Conservation (phyloP, 495 filamentous ascomycete genomes). For the Aspergillus hancockii region DNA sequence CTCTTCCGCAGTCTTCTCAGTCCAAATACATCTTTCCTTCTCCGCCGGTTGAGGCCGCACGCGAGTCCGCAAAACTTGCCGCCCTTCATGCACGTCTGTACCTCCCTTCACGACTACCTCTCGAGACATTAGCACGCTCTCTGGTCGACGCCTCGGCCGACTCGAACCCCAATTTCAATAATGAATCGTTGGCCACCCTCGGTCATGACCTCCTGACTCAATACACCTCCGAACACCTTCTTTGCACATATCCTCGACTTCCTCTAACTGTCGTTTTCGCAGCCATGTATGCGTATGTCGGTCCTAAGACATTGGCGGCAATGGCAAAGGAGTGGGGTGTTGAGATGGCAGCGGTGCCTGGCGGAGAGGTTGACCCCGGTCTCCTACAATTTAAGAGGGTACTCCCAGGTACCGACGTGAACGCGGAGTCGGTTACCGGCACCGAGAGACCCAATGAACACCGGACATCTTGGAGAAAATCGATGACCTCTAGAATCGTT, state of each 20-base stretch:
- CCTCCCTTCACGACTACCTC: constrained; percentile 76
- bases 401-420: constrained; percentile 55
- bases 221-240: constrained; percentile 82
- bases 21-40: constrained; percentile 55
- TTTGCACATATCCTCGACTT: constrained; percentile 85
- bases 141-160: constrained; percentile 86
- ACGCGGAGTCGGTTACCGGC: constrained; percentile 14
- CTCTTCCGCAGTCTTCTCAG: constrained; percentile 25
- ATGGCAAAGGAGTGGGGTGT: constrained; percentile 87
- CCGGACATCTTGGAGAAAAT: constrained; percentile 63
- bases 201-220: constrained; percentile 81
- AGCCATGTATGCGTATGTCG: constrained; percentile 80
- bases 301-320: constrained; percentile 64
- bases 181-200: constrained; percentile 75
- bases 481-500: constrained; percentile 68
- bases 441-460: constrained; percentile 45
- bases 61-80: constrained; percentile 82
- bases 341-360: constrained; percentile 77
- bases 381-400: constrained; percentile 77
- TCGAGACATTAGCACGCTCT: constrained; percentile 81
- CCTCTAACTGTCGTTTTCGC: constrained; percentile 80
- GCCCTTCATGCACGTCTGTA: constrained; percentile 90
- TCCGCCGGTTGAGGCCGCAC: constrained; percentile 67
- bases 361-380: constrained; percentile 89
- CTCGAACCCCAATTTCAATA: constrained; percentile 72